Evolutionary conservation across 352 stramenopile species (phyloP), one percentile per base, ranked within the genome.

Genomic region (Phytopythium litorale): DNA sequence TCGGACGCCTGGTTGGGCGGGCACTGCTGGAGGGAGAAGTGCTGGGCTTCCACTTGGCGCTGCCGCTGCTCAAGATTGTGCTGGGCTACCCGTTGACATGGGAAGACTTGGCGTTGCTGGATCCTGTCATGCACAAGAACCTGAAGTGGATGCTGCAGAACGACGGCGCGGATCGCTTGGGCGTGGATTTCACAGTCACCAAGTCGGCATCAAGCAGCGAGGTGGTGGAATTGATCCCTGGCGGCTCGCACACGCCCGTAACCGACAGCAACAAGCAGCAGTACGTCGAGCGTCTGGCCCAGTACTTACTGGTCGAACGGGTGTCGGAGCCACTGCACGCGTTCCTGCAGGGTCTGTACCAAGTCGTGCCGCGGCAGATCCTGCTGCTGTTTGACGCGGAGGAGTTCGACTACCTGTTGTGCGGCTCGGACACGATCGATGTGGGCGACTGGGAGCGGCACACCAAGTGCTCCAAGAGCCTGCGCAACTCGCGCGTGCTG

Each of bases 341-440:
- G 19, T 89, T 98, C 63, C 59, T 98, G 19, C 88, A 83, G 56
- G 96, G 96, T 19, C 96, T 99, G 65, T 98, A 97, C 69, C 89
- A 98, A 67, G 87, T 98, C 23, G 87, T 98, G 59, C 95, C 94
- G 9, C 81, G 94, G 54, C 75, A 91, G 28, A 71, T 98, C 21
- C 68, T 98, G 35, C 89, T 91, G 37, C 81, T 98, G 11, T 98
- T 99, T 68, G 96, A 99, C 67, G 96, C 92, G 58, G 88, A 98
- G 72, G 94, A 99, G 75, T 69, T 99, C 6, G 94, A 98, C 66
- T 79, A 98, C 40, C 62, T 98, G 15, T 79, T 99, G 64, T 98
- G 92, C 58, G 96, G 96, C 25, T 73, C 97, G 45, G 91, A 97
- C 19, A 78, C 84, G 52, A 98, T 99, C 64, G 88, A 98, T 50